Evolutionary conservation across 306 rosid genomes (phyloP).

Genomic region (Lathyrus sativus): DNA sequence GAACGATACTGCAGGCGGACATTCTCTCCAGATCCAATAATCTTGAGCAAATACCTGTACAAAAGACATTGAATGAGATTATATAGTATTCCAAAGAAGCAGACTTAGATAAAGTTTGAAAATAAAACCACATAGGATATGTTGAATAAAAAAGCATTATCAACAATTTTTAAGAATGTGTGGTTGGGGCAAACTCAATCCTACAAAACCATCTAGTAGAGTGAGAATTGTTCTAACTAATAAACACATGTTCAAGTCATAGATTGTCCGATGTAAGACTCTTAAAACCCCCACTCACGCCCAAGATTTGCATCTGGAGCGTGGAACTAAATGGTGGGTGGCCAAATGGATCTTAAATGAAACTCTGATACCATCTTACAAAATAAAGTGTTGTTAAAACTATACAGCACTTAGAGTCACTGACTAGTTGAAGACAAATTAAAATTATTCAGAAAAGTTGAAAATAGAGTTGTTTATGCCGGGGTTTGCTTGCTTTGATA

Average conservation of each 20-base stretch:
- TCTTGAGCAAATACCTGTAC: conserved; percentile 88
- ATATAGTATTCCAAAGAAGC: conserved; percentile 18
- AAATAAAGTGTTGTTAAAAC: not conserved
- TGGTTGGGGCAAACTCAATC: too few relatives aligned
- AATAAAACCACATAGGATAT: conserved; percentile 5
- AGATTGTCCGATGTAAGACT: too few relatives aligned
- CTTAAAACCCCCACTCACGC: too few relatives aligned
- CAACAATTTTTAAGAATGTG: not conserved
- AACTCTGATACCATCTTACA: not conserved
- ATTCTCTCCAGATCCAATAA: conserved; percentile 82
- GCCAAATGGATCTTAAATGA: too few relatives aligned
- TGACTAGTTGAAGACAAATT: not conserved
- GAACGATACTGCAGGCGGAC: conserved; percentile 96
- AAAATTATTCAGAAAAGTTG: not conserved
- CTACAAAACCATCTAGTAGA: not conserved
- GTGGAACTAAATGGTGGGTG: too few relatives aligned
- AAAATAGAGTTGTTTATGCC: not conserved
- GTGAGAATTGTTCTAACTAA: too few relatives aligned
- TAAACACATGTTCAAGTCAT: too few relatives aligned
- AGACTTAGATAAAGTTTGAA: not conserved
- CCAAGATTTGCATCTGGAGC: too few relatives aligned
- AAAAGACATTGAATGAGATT: conserved; percentile 31
- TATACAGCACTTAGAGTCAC: not conserved
- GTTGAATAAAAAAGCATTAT: conserved; percentile 1
- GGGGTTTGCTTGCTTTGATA: not conserved